Conservation (phyloP, 768 basidiomycete genomes). For the Rossbeevera mucosa region DNA sequence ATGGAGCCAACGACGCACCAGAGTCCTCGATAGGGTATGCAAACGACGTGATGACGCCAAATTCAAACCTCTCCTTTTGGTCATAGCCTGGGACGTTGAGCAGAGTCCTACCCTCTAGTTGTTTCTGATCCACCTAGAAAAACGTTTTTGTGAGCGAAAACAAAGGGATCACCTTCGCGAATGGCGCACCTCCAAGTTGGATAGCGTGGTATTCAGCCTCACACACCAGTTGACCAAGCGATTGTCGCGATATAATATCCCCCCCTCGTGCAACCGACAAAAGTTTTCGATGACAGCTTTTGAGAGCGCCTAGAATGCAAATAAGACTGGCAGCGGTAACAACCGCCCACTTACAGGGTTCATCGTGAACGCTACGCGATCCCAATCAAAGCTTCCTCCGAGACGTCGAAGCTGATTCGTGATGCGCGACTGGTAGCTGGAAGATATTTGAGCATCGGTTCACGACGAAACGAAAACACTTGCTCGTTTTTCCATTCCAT, state of each 20-base stretch:
- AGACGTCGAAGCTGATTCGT: conserved; percentile 83
- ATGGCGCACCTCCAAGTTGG: conserved; percentile 84
- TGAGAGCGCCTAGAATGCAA: conserved; percentile 51
- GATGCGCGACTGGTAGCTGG: conserved; percentile 89
- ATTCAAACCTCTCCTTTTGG: conserved; percentile 91
- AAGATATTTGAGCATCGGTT: not conserved
- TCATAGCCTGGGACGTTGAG: conserved; percentile 94
- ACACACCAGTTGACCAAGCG: conserved; percentile 99
- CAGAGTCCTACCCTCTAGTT: conserved; percentile 78
- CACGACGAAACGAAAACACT: conserved; percentile 28
- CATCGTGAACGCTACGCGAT: conserved; percentile 94
- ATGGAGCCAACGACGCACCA: conserved; percentile 38
- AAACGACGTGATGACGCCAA: conserved; percentile 95
- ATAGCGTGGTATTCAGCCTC: conserved; percentile 89
- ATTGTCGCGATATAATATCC: conserved; percentile 91
- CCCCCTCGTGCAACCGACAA: conserved; percentile 85
- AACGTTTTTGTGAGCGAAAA: not conserved
- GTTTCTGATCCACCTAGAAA: conserved; percentile 83
- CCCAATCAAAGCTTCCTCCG: conserved; percentile 94
- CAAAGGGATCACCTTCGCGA: too few relatives aligned
- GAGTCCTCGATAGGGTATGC: conserved; percentile 88
- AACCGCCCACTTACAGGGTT: conserved; percentile 52
- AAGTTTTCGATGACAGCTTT: conserved; percentile 91
- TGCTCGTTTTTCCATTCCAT: conserved; percentile 98
- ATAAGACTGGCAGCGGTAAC: not conserved